phyloP scores from a whole-genome alignment of 2,329 filamentous ascomycete genomes.

The Diaporthe sp. region DNA sequence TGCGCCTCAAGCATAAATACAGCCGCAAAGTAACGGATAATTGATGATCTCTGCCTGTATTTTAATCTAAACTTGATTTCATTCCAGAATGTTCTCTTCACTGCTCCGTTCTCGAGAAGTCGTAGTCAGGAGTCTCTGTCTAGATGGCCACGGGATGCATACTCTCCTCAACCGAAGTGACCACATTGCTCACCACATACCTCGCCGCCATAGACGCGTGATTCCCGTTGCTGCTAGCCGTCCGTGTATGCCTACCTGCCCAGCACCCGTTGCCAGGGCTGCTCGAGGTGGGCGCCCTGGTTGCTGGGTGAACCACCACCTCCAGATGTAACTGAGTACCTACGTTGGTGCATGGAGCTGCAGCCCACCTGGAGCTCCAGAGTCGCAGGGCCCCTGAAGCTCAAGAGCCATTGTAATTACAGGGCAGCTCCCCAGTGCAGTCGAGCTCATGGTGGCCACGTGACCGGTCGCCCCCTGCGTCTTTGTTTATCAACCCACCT shows the following conservation, averaged over 20 bases:
- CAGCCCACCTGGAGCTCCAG: background rate
- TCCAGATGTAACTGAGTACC: background rate
- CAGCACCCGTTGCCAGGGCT: background rate
- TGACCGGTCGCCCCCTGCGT: background rate
- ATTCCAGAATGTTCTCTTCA: background rate
- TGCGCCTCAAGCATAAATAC: background rate
- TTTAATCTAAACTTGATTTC: background rate
- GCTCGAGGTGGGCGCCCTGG: background rate
- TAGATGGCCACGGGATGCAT: no score
- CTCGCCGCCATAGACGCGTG: background rate
- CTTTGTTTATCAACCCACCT: slow-evolving; percentile 21
- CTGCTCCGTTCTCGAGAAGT: background rate
- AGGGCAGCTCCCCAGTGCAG: background rate
- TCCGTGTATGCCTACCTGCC: background rate
- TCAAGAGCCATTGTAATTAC: background rate
- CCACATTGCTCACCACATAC: background rate
- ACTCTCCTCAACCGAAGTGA: background rate
- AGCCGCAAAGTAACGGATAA: no score
- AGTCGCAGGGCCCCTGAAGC: background rate
- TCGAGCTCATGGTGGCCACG: background rate
- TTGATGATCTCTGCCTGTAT: background rate
- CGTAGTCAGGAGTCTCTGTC: background rate
- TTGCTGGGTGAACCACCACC: slow-evolving; percentile 22
- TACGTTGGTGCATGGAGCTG: background rate
- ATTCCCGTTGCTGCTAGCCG: background rate